phyloP scores from a whole-genome alignment of 345 rosid species.

The Noccaea bulbosa region DNA sequence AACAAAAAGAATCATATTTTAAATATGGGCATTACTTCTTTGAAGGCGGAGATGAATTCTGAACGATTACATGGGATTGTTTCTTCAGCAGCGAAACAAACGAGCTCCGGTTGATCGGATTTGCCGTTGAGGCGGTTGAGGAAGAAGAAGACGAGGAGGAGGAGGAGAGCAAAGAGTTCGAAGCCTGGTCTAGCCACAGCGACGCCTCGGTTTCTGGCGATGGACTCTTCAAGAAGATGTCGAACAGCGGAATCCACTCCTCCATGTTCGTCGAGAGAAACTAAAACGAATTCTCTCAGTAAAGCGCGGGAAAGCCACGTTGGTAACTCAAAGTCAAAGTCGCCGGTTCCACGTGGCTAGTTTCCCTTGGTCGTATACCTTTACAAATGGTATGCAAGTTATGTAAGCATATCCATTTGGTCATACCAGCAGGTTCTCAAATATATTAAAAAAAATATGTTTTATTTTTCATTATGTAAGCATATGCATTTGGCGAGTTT shows the following conservation, averaged over 20 bases:
- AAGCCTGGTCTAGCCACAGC: slow-evolving; percentile 61
- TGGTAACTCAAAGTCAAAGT: too few species aligned
- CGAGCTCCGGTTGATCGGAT: slow-evolving; percentile 60
- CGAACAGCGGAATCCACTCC: slow-evolving; percentile 66
- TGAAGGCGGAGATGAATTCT: slow-evolving; percentile 42
- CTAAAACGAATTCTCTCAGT: too few species aligned
- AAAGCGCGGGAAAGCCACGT: too few species aligned
- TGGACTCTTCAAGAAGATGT: slow-evolving; percentile 59
- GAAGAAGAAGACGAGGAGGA: slow-evolving; percentile 18
- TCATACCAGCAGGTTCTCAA: too few species aligned
- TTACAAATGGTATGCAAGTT: too few species aligned
- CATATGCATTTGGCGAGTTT: too few species aligned
- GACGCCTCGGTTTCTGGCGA: slow-evolving; percentile 79
- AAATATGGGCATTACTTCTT: slow-evolving; percentile 49
- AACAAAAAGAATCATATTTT: not conserved
- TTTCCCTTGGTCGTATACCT: too few species aligned
- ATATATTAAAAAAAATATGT: too few species aligned
- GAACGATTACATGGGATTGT: slow-evolving; percentile 39
- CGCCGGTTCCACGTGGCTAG: too few species aligned
- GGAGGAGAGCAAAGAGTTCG: slow-evolving; percentile 31
- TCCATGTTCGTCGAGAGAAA: slow-evolving; percentile 47
- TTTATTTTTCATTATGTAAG: too few species aligned
- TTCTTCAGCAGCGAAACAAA: slow-evolving; percentile 60
- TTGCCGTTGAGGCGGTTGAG: slow-evolving; percentile 40
- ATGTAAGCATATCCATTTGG: too few species aligned